Conservation (phyloP, 371 early-diverging fungal species). For the Syncephalis plumigaleata region DNA sequence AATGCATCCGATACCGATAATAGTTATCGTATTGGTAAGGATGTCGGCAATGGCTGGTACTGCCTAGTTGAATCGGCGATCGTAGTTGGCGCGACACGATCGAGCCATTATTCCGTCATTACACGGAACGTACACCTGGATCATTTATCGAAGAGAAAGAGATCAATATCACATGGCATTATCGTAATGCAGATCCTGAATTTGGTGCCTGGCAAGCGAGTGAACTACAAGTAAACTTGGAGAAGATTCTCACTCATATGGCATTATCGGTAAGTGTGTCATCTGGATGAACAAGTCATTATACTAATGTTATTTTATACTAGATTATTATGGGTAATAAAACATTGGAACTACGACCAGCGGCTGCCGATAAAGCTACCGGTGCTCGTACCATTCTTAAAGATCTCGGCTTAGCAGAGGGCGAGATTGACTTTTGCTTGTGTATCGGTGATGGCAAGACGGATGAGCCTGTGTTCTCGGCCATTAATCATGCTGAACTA, state of each 20-base stretch:
- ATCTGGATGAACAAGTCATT: background rate
- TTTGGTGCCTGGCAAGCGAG: conserved; percentile 78
- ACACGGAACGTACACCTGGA: conserved; percentile 88
- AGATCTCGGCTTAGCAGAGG: conserved; percentile 30
- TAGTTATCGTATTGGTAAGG: conserved; percentile 14
- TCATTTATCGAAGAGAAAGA: conserved; percentile 88
- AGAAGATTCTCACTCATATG: conserved; percentile 81
- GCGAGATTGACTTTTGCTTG: conserved; percentile 46
- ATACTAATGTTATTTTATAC: conserved; percentile 4
- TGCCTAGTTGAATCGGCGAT: conserved; percentile 64
- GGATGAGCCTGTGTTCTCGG: conserved; percentile 73
- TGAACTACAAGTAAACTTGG: conserved; percentile 87
- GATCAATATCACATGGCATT: conserved; percentile 83
- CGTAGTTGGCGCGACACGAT: conserved; percentile 82
- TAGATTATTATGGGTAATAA: conserved; percentile 83
- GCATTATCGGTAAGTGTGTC: conserved; percentile 65
- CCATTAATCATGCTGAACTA: conserved; percentile 32
- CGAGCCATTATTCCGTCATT: conserved; percentile 80
- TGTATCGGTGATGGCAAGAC: conserved; percentile 88
- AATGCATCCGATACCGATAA: background rate
- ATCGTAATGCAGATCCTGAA: conserved; percentile 71
- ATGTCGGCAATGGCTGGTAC: conserved; percentile 44
- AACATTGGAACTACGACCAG: conserved; percentile 85
- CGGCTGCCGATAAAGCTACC: conserved; percentile 75
- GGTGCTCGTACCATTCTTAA: conserved; percentile 75